These are phyloP conservation scores for Cytospora schulzeri DNA, from an alignment of 2,329 filamentous ascomycete species.

Conservation along the genomic window DNA sequence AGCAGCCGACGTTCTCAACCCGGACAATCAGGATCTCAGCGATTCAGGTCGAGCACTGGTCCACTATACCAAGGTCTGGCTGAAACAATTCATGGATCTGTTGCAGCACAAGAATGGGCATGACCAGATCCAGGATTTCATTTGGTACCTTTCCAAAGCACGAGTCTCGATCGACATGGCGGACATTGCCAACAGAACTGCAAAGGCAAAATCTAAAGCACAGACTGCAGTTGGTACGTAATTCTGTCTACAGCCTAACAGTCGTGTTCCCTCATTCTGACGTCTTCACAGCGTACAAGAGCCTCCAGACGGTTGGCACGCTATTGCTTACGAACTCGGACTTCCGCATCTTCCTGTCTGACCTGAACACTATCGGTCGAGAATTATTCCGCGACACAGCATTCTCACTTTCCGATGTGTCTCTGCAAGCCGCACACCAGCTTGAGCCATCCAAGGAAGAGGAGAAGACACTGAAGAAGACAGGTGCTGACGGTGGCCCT, in stretches of 20 bases:
- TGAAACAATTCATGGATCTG: slow-evolving; percentile 80
- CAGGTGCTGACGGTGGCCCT: slow-evolving; percentile 50
- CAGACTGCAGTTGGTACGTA: slow-evolving; percentile 69
- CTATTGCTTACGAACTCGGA: slow-evolving; percentile 89
- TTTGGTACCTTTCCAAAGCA: slow-evolving; percentile 83
- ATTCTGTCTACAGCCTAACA: not conserved
- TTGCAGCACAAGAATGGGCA: slow-evolving; percentile 78
- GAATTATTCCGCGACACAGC: slow-evolving; percentile 89
- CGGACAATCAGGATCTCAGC: slow-evolving; percentile 73
- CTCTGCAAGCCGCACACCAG: slow-evolving; percentile 72
- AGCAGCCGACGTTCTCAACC: slow-evolving; percentile 76
- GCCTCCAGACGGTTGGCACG: slow-evolving; percentile 78
- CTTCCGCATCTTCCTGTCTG: slow-evolving; percentile 82
- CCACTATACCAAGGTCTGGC: slow-evolving; percentile 71
- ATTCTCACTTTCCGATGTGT: slow-evolving; percentile 74
- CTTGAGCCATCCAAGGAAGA: slow-evolving; percentile 70
- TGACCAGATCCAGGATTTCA: slow-evolving; percentile 88
- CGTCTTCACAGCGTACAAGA: slow-evolving; percentile 66
- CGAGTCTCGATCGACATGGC: slow-evolving; percentile 68
- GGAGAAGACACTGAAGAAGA: slow-evolving; percentile 54
- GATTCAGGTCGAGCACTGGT: slow-evolving; percentile 74
- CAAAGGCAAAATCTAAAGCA: slow-evolving; percentile 65
- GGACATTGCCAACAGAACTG: slow-evolving; percentile 62
- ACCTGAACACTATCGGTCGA: slow-evolving; percentile 75
- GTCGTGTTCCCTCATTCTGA: slow-evolving; percentile 27